Base-by-base conservation (phyloP, 192 early-diverging fungal species). In the Podila epicladia region DNA sequence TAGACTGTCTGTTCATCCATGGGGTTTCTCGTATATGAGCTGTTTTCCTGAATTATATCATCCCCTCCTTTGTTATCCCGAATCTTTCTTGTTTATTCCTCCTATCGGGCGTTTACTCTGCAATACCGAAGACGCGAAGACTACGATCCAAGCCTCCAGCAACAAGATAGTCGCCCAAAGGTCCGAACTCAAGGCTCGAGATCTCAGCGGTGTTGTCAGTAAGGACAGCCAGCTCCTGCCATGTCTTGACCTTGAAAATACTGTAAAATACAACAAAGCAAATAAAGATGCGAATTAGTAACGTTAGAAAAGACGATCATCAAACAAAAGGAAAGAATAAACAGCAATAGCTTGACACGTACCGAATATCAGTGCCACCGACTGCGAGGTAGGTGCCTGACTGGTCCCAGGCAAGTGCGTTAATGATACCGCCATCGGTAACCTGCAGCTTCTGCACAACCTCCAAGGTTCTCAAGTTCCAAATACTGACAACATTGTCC, bases 391-490 rank as follows among this genome's bases (percentile, higher is more conserved):
- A 99, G 64, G 94, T 92, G 29, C 93, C 97, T 58, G 92, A 93
- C 53, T 87, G 85, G 69, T 99, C 97, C 83, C 95, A 99, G 17
- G 84, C 72, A 29, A 93, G 87, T n/a, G 84, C 75, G 29, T 85
- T 82, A 28, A 95, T 85, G 22, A 89, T 82, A 8, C 85, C 84
- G 0, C 75, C 80, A 9, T 87, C 87, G n/a, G 82, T 86, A 62
- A 95, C 67, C 60, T 88, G 85, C 35, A 95, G 79, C 37, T 87
- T 91, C 58, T 95, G 87, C 62, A 91, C 84, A 65, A 89, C 86
- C 57, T 86, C 86, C 48, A 96, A 86, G 53, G 97, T 99, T 71
- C 97, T 89, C 64, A 99, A 87, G 87, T 99, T 97, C 97, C 97
- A 99, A 60, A 97, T 78, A 62, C 91, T 92, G 7, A 97, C 95